A percentile compares a stretch with the other conserved stretches of the same genome.
phyloP scores from a whole-genome alignment of 2,329 filamentous ascomycete genomes.

The Ploettnerulaceae sp. region DNA sequence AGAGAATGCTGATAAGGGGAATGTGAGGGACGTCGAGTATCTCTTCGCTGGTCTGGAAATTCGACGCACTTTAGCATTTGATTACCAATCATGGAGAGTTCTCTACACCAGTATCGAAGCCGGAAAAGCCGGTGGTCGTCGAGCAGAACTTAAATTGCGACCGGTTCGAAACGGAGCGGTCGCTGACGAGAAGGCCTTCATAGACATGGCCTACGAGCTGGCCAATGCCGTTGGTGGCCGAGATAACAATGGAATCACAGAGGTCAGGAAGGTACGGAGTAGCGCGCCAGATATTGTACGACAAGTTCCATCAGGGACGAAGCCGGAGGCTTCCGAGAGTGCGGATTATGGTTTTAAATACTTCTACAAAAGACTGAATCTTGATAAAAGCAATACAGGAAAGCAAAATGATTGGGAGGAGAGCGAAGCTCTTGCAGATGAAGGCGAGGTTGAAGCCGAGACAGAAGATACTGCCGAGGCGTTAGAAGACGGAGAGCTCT shows the following conservation, averaged over 20 bases:
- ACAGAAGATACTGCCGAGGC: not conserved
- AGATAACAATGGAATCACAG: not conserved
- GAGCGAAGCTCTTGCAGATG: not conserved
- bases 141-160: slow-evolving; percentile 27
- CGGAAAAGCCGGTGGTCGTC: slow-evolving; percentile 31
- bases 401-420: not conserved
- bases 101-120: slow-evolving; percentile 29
- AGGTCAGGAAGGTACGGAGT: not conserved
- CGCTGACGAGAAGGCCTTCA: slow-evolving; percentile 16
- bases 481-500: not conserved
- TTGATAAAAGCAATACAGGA: not conserved
- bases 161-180: slow-evolving; percentile 12
- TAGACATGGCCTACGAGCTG: slow-evolving; percentile 9
- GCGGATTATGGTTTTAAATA: not conserved
- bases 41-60: slow-evolving; percentile 32
- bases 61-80: slow-evolving; percentile 20
- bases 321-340: not conserved
- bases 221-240: slow-evolving; percentile 3
- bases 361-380: not conserved
- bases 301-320: not conserved
- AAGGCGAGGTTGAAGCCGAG: not conserved
- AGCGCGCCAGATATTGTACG: not conserved
- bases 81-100: slow-evolving; percentile 26
- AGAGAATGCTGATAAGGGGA: not conserved
- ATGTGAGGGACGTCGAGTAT: slow-evolving; percentile 31